phyloP scores from a whole-genome alignment of 2,329 filamentous ascomycete species.

The Trichoderma guizhouense region DNA sequence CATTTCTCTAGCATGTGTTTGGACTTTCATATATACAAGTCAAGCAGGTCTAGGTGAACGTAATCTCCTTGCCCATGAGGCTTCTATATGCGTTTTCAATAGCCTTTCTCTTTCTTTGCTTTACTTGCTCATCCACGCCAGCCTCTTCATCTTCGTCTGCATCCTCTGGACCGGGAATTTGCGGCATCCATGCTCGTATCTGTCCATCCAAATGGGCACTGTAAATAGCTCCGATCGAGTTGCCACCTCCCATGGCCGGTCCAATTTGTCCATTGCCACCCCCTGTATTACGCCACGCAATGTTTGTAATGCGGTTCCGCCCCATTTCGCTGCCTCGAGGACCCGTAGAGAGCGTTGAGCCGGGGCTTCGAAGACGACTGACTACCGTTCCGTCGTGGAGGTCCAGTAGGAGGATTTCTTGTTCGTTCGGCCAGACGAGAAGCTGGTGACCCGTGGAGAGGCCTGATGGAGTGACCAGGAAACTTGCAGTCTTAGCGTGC shows the following conservation, averaged over 20 bases:
- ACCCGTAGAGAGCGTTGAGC: slow-evolving; percentile 45
- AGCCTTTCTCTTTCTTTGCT: slow-evolving; percentile 67
- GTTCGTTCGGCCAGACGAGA: slow-evolving; percentile 77
- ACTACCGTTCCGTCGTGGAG: slow-evolving; percentile 73
- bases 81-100: slow-evolving; percentile 77
- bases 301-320: slow-evolving; percentile 65
- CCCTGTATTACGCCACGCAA: slow-evolving; percentile 67
- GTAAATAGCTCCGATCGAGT: slow-evolving; percentile 59
- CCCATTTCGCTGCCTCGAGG: slow-evolving; percentile 50
- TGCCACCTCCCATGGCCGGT: slow-evolving; percentile 57
- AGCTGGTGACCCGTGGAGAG: slow-evolving; percentile 57
- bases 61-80: slow-evolving; percentile 69
- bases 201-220: slow-evolving; percentile 81
- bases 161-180: slow-evolving; percentile 49
- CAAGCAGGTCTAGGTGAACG: slow-evolving; percentile 43
- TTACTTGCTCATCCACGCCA: slow-evolving; percentile 43
- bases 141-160: slow-evolving; percentile 45
- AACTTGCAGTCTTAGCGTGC: slow-evolving; percentile 57
- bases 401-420: slow-evolving; percentile 76
- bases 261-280: slow-evolving; percentile 56
- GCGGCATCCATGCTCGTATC: slow-evolving; percentile 74
- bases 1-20: neutral
- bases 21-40: neutral
- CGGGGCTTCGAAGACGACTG: slow-evolving; percentile 66
- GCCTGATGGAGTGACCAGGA: slow-evolving; percentile 61